phyloP scores from a whole-genome alignment of 176 grass and related monocot species.

The Elaeis guineensis region DNA sequence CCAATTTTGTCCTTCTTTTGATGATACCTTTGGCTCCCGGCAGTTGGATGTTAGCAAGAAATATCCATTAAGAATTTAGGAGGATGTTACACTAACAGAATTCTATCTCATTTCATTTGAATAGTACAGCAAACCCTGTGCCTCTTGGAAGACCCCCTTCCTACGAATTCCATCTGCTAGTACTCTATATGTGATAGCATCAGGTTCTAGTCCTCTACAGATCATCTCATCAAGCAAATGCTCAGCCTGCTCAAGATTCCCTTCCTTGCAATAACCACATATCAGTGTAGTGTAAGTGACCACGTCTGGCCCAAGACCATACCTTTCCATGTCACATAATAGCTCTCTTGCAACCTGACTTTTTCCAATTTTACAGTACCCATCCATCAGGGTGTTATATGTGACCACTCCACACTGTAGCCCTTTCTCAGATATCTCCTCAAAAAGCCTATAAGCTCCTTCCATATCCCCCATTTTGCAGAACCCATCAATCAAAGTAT shows the following conservation, averaged over 20 bases:
- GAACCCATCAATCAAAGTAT: conserved; percentile 9
- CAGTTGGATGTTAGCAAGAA: too few relatives aligned
- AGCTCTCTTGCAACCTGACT: background rate
- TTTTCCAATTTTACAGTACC: conserved; percentile 6
- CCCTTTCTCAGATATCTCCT: conserved; percentile 2
- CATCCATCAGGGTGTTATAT: conserved; percentile 10
- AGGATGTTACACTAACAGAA: too few relatives aligned
- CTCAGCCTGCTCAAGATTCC: background rate
- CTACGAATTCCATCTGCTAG: conserved; percentile 9
- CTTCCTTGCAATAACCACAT: background rate
- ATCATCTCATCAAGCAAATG: conserved; percentile 4
- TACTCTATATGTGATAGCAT: conserved; percentile 6
- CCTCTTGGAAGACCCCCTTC: conserved; percentile 1
- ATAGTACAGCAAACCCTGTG: background rate
- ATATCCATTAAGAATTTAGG: too few relatives aligned
- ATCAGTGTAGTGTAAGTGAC: conserved; percentile 3
- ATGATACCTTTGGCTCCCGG: too few relatives aligned
- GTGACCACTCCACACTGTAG: background rate
- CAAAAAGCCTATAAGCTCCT: background rate
- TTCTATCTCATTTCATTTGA: background rate
- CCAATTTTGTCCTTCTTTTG: too few relatives aligned
- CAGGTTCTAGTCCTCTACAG: background rate
- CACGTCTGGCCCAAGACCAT: background rate
- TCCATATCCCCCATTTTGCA: conserved; percentile 10
- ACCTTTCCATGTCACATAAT: background rate